Percentiles rank a stretch among this genome's conserved stretches.
Evolutionary conservation across 2,329 filamentous ascomycete species (phyloP).

Genomic region (Triangularia setosa): DNA sequence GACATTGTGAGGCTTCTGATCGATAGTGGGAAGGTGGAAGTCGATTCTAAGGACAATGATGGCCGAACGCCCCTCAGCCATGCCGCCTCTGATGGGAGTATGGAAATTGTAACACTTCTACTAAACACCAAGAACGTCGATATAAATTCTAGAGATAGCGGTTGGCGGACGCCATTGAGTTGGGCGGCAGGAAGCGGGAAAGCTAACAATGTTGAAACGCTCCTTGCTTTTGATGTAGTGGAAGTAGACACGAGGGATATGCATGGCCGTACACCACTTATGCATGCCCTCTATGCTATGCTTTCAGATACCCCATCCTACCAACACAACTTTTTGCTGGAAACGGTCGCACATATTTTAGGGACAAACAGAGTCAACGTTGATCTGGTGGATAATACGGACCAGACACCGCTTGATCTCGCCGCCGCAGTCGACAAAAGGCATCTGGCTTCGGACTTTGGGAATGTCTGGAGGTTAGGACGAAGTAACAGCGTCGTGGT

Average conservation of each 20-base stretch:
- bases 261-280: neutral
- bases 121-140: neutral
- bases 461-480: neutral
- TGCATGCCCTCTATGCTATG: neutral
- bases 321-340: too few species aligned
- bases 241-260: neutral
- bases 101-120: neutral
- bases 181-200: neutral
- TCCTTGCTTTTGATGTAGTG: neutral
- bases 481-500: neutral
- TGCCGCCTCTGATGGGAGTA: too few species aligned
- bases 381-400: neutral
- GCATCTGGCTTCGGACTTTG: too few species aligned
- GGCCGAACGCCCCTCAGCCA: neutral
- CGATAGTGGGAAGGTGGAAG: neutral
- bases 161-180: neutral
- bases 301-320: too few species aligned
- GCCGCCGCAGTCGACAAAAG: neutral
- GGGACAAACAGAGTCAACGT: neutral
- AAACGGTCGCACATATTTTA: too few species aligned
- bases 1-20: neutral
- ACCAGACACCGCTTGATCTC: neutral
- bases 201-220: neutral
- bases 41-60: neutral
- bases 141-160: neutral